Evolutionary conservation across 768 basidiomycete genomes (phyloP), one percentile per base, ranked within the genome.

Genomic region (Agaricus sinodeliciosus): DNA sequence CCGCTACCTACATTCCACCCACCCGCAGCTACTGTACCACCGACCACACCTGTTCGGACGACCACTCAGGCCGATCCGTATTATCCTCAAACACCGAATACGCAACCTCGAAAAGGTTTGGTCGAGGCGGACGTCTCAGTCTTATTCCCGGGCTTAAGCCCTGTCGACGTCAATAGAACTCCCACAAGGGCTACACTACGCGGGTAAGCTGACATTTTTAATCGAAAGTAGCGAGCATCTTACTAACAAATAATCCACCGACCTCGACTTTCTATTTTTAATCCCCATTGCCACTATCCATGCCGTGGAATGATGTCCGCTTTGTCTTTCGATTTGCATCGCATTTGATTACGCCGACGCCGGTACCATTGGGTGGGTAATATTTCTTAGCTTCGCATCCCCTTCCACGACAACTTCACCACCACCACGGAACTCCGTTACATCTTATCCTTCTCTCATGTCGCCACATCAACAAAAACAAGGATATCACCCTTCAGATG

Each of bases 401-500:
- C 84, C 85, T 34, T 71, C 85, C 43, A 88, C 86, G 1, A 86
- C 84, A 0, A 88, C 87, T 9, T 84, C 87, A 27, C 80, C 84
- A 3, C 73, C 80, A n/a, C 78, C 82, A 13, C 72, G 74, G 4
- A 72, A 75, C 34, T 67, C 71, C 13, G 62, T 70, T 16, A 67
- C 84, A 49, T 74, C 74, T 31, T 87, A 87, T 59, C 87, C 87
- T 1, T 72, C 79, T 13, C 77, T 90, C 31, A 91, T 91, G 89
- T 82, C 84, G 1, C 78, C 79, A 51, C 90, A 91, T 54, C 89
- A 91, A 65, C 76, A 81, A 51, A 75, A 69, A 47, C 89, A 91
- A 61, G 89, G 89, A 36, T 91, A 91, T 61, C 77, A 76, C 22
- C 88, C 88, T 0, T 89, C 86, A 4, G 65, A 84, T n/a, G 78